phyloP scores from a whole-genome alignment of 2,329 filamentous ascomycete genomes.

The Aspergillus brunneoviolaceus region DNA sequence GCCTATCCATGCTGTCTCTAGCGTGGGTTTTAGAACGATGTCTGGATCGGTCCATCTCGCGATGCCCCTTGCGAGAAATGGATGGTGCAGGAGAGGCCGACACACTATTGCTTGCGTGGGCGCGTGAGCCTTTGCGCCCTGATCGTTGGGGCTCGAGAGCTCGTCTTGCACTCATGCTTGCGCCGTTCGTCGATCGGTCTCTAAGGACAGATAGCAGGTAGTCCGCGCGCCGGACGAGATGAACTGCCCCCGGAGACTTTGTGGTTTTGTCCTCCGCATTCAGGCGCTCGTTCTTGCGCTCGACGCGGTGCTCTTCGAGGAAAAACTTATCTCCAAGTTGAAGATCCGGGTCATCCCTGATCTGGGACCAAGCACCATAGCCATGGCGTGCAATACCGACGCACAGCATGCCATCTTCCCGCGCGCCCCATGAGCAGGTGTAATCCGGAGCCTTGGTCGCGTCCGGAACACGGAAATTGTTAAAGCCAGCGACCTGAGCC shows the following conservation, averaged over 20 bases:
- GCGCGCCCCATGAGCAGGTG: conserved; percentile 84
- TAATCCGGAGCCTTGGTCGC: conserved; percentile 92
- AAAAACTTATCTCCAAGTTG: conserved; percentile 89
- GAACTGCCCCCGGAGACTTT: conserved; percentile 94
- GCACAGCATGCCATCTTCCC: conserved; percentile 95
- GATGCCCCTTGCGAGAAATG: conserved; percentile 40
- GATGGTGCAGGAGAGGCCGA: conserved; percentile 49
- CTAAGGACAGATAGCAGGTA: conserved; percentile 94
- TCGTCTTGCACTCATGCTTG: conserved; percentile 65
- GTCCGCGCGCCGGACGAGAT: conserved; percentile 89
- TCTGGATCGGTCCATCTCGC: conserved; percentile 44
- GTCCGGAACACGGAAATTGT: conserved; percentile 81
- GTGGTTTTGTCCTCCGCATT: conserved; percentile 56
- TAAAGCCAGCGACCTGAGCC: conserved; percentile 63
- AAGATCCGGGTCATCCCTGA: conserved; percentile 86
- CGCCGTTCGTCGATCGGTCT: conserved; percentile 72
- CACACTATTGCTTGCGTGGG: conserved; percentile 38
- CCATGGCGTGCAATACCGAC: conserved; percentile 91
- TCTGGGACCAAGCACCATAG: conserved; percentile 92
- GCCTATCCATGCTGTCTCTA: conserved; percentile 45
- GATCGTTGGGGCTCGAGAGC: conserved; percentile 86
- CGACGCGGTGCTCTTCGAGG: conserved; percentile 95
- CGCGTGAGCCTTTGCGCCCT: conserved; percentile 70
- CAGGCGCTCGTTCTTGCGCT: conserved; percentile 88
- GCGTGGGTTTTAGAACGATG: conserved; percentile 43